Base-by-base conservation (phyloP, 2,329 filamentous ascomycete genomes). In the Fusarium sp. region DNA sequence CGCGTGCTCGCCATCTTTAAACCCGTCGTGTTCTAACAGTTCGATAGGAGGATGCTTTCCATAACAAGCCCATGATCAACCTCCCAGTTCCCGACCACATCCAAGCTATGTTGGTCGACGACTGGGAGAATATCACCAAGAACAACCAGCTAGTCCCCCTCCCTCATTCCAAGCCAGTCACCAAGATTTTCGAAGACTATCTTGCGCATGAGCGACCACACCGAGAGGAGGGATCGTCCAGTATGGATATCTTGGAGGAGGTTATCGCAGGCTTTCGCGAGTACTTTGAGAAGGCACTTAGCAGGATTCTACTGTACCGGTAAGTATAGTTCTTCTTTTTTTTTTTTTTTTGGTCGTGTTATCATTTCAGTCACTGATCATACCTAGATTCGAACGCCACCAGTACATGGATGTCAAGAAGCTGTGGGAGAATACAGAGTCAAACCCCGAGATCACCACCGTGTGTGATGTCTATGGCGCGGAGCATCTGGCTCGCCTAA, bases 51-150 rank as follows among this genome's bases (percentile, higher is more conserved):
- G 95, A 98, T 59, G 81, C 84, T 5, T 99, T 97, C 73, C 87
- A 93, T 71, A 83, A 84, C 61, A 88, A 93, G 54, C 93, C 94
- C 17, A 92, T 92, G 15, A 89, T 99, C 70, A 91, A 92, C 69
- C 84, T 99, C 37, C 84, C 88, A 45, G 88, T 98, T 63, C 93
- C 95, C 0, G 95, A 98, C 72, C 87, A 90, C 65, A 83, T 99
- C 65, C 97, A 98, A 79, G 92, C 91, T 14, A 84, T 96, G 61
- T 86, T 99, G 4, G 95, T 99, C 19, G 95, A 99, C 73, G 95
- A 99, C 75, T 99, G 95, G 95, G 95, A 99, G 76, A 96, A 97
- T 70, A 88, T 99, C 60, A 99, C 95, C 53, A 98, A 97, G 79
- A 95, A 96, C 73, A 87, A 92, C 67, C 91, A 94, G 72, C 87